Conservation (phyloP, 768 basidiomycete species). For the Termitomyces sp. region DNA sequence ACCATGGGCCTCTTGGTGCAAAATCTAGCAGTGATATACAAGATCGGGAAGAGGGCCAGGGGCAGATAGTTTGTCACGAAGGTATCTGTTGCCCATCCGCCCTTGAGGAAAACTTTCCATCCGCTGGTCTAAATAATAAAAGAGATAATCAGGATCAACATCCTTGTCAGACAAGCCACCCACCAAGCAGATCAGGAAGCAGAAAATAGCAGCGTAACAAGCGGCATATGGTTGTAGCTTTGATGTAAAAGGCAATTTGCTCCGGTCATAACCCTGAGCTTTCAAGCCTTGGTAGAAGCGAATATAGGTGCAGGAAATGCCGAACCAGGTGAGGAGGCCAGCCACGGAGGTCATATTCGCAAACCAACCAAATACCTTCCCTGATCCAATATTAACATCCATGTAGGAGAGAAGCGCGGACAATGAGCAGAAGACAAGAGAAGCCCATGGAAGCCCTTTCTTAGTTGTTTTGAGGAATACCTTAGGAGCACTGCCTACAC, state of each 20-base stretch:
- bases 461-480: constrained; percentile 68
- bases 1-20: constrained; percentile 44
- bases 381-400: constrained; percentile 62
- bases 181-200: constrained; percentile 58
- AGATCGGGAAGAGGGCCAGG: constrained; percentile 62
- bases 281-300: constrained; percentile 85
- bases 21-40: constrained; percentile 60
- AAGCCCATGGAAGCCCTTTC: constrained; percentile 71
- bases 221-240: constrained; percentile 70
- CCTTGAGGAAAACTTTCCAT: constrained; percentile 37
- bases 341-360: constrained; percentile 66
- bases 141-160: neutral
- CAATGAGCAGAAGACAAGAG: constrained; percentile 60
- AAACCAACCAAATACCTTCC: constrained; percentile 77
- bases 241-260: constrained; percentile 64
- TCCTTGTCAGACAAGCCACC: constrained; percentile 18
- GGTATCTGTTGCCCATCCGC: constrained; percentile 43
- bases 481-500: constrained; percentile 75
- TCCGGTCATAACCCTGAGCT: constrained; percentile 73
- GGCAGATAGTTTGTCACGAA: constrained; percentile 87
- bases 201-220: constrained; percentile 44
- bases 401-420: constrained; percentile 81
- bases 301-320: constrained; percentile 69
- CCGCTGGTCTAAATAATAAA: constrained; percentile 33
- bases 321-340: constrained; percentile 79